Percentiles rank a stretch among this genome's conserved stretches.
Conservation (phyloP, 495 filamentous ascomycete genomes). For the Talaromyces thailandensis region DNA sequence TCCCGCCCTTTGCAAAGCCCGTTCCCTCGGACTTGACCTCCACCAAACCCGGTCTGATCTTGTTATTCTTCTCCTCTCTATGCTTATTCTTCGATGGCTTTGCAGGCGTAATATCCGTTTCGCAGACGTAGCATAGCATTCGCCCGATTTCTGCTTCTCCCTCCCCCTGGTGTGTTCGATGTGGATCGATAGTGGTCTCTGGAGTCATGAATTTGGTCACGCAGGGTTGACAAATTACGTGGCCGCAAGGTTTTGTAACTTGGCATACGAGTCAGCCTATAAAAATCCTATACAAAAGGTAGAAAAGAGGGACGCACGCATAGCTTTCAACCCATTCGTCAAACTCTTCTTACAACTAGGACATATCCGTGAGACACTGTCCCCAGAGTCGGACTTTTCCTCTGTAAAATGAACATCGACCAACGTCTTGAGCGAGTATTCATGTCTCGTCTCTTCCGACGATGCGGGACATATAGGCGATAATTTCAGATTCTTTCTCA, state of each 20-base stretch:
- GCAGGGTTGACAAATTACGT: conserved; percentile 86
- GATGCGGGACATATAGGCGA: conserved; percentile 77
- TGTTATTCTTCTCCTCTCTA: conserved; percentile 35
- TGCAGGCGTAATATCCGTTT: conserved; percentile 53
- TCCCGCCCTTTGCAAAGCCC: conserved; percentile 81
- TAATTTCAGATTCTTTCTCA: conserved; percentile 55
- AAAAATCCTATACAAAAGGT: neutral
- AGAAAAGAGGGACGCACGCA: conserved; percentile 36
- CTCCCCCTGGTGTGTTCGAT: conserved; percentile 44
- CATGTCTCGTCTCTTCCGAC: conserved; percentile 57
- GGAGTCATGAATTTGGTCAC: conserved; percentile 79
- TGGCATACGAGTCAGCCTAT: neutral
- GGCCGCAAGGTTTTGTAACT: conserved; percentile 88
- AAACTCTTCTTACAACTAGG: conserved; percentile 83
- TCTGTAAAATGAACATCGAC: conserved; percentile 74
- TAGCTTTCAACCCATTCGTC: conserved; percentile 73
- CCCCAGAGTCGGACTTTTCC: conserved; percentile 48
- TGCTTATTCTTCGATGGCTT: conserved; percentile 30
- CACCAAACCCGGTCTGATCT: conserved; percentile 68
- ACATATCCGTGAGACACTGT: conserved; percentile 54
- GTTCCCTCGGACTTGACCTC: conserved; percentile 84
- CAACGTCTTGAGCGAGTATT: conserved; percentile 74
- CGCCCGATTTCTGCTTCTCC: conserved; percentile 30
- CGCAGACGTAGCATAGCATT: conserved; percentile 81
- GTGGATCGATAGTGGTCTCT: conserved; percentile 52